Base-by-base conservation (phyloP, 805 yeast species). In the Candida montana region DNA sequence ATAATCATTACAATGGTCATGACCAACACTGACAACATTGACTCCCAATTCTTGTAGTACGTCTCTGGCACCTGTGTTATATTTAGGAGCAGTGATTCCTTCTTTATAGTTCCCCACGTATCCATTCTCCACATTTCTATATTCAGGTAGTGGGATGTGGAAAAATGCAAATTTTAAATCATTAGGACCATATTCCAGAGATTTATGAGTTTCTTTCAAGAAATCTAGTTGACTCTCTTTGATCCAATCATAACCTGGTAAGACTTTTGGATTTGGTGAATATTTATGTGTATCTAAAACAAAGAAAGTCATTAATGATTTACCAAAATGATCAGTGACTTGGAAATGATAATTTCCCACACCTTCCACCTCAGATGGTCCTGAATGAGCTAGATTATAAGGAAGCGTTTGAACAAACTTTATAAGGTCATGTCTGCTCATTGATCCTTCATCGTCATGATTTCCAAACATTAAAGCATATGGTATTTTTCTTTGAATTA, bases 91-190 rank as follows among this genome's bases (percentile, higher is more conserved):
- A 1, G 93, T 83, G 8, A 85, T 74, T 0, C 78, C 83, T 63
- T 93, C 99, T 43, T 75, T 75, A 37, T 59, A 63, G 19, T 63
- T 60, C 1, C 99, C 99, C 6, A 81, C 67, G n/a, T 70, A 51
- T 9, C 70, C 46, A 61, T 50, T 68, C 34, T 63, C 45, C 0
- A 66, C 40, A 46, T 82, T 71, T 43, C 78, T 64, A 59, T 78
- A 90, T 60, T 93, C 98, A 1, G 96, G 93, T 15, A 90, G 51
- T 0, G 99, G 99, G 24, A 93, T 90, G 58, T 93, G 99, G 71
- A 90, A 85, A 54, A 93, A 91, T 1, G 95, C 95, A 88, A 93
- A 79, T 11, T 88, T 72, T 47, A 86, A 55, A 30, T 77, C 81
- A 5, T 61, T 64, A 17, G 35, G 31, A 8, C 44, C 45, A 57